A percentile compares a stretch with the other conserved stretches of the same genome.
phyloP scores from a whole-genome alignment of 805 yeast genomes.

The Kuraishia capsulata region DNA sequence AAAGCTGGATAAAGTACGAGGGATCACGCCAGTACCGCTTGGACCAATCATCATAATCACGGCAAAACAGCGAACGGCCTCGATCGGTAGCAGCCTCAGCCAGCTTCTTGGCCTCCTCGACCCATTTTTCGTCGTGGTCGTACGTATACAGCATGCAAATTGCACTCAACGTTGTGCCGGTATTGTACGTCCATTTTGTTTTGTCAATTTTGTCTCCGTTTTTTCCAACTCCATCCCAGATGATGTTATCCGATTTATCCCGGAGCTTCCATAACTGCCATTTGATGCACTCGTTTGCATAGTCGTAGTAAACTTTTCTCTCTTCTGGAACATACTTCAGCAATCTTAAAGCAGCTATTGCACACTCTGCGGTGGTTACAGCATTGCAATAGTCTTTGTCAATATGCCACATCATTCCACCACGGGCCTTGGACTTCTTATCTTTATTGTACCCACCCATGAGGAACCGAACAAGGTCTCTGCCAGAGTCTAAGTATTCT shows the following conservation, averaged over 20 bases:
- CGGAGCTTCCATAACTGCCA: conserved; percentile 45
- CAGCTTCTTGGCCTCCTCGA: conserved; percentile 31
- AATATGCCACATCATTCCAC: conserved; percentile 66
- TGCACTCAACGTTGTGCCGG: conserved; percentile 56
- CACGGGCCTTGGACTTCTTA: conserved; percentile 31
- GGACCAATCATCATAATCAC: conserved; percentile 43
- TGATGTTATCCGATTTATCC: conserved; percentile 45
- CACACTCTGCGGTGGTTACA: conserved; percentile 61
- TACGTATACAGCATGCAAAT: conserved; percentile 37
- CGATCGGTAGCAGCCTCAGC: conserved; percentile 54
- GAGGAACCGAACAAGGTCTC: conserved; percentile 49
- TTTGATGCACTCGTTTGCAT: conserved; percentile 50
- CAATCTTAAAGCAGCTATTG: conserved; percentile 49
- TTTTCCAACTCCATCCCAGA: conserved; percentile 52
- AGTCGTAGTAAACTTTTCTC: conserved; percentile 35
- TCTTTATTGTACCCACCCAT: conserved; percentile 56
- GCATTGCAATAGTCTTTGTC: conserved; percentile 50
- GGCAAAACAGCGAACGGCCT: conserved; percentile 47
- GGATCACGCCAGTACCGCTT: conserved; percentile 58
- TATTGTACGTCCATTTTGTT: conserved; percentile 59
- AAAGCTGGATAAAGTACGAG: conserved; percentile 52
- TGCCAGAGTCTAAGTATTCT: conserved; percentile 42
- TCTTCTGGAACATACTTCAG: conserved; percentile 45
- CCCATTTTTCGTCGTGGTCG: conserved; percentile 45
- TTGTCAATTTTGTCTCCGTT: conserved; percentile 32